Evolutionary conservation across 495 filamentous ascomycete species (phyloP).

Genomic region (Penicillium pulvis): DNA sequence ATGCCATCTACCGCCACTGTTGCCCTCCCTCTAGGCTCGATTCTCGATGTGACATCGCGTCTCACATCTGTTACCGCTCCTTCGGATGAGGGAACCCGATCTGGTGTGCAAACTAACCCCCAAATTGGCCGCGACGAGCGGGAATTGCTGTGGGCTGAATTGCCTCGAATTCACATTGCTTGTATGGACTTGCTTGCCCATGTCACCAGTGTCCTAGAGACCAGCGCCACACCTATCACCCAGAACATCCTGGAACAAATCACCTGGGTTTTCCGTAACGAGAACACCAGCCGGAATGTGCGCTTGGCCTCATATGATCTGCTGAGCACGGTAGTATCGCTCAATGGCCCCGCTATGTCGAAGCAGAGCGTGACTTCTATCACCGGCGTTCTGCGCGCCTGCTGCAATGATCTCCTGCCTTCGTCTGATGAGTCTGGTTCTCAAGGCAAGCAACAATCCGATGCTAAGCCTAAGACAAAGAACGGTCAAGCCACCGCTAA

Average conservation of each 20-base stretch:
- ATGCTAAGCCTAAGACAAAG: slow-evolving; percentile 39
- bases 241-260: slow-evolving; percentile 67
- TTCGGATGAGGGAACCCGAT: slow-evolving; percentile 37
- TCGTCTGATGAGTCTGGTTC: slow-evolving; percentile 35
- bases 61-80: slow-evolving; percentile 68
- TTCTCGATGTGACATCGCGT: slow-evolving; percentile 67
- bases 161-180: slow-evolving; percentile 74
- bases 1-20: slow-evolving; percentile 61
- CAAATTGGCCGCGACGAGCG: slow-evolving; percentile 77
- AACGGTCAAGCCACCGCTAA: slow-evolving; percentile 44
- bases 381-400: slow-evolving; percentile 55
- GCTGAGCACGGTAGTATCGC: slow-evolving; percentile 54
- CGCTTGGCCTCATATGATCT: slow-evolving; percentile 63
- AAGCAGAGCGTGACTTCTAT: slow-evolving; percentile 63
- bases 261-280: slow-evolving; percentile 66
- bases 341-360: slow-evolving; percentile 63
- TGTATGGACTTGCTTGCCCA: slow-evolving; percentile 59
- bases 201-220: slow-evolving; percentile 56
- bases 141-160: slow-evolving; percentile 66
- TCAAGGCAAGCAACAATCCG: slow-evolving; percentile 29
- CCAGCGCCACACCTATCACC: slow-evolving; percentile 53
- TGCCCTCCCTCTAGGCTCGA: slow-evolving; percentile 60
- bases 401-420: slow-evolving; percentile 65
- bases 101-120: slow-evolving; percentile 55
- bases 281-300: slow-evolving; percentile 56